phyloP scores from a whole-genome alignment of 176 grass and related monocot genomes.

The Aegilops sharonensis region DNA sequence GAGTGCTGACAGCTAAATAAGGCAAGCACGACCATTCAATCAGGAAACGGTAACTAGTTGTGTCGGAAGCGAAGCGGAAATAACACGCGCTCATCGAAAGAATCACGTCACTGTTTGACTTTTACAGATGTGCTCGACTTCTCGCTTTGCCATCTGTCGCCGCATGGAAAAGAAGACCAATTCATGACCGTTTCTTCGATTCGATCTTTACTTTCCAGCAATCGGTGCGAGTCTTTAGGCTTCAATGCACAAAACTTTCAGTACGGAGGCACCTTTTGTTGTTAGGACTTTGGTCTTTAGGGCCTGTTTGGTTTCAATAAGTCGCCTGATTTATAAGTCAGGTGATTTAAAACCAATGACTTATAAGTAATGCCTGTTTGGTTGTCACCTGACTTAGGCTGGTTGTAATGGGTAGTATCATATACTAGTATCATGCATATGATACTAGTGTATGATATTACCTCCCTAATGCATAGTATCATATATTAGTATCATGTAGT shows the following conservation, averaged over 20 bases:
- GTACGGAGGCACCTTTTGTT: neutral
- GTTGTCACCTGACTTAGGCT: too few relatives aligned
- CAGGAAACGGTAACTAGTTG: neutral
- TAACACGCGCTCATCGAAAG: neutral
- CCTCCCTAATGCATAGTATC: too few relatives aligned
- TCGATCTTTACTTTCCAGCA: neutral
- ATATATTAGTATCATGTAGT: too few relatives aligned
- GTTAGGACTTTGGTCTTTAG: neutral
- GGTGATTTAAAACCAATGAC: too few relatives aligned
- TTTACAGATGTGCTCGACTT: neutral
- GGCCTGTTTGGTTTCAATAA: too few relatives aligned
- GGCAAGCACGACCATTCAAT: neutral
- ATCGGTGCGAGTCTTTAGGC: neutral
- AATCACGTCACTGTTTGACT: conserved; percentile 4
- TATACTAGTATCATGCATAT: too few relatives aligned
- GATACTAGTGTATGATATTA: too few relatives aligned
- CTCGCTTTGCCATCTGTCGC: conserved; percentile 1
- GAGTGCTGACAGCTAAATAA: too few relatives aligned
- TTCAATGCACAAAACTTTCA: neutral
- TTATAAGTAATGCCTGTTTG: too few relatives aligned
- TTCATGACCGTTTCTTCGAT: neutral
- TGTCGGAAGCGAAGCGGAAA: neutral
- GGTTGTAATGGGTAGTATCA: too few relatives aligned
- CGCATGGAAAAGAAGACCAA: neutral
- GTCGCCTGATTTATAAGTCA: too few relatives aligned